Evolutionary conservation across 768 basidiomycete species (phyloP).

Genomic region (Cystoderma amianthinum): DNA sequence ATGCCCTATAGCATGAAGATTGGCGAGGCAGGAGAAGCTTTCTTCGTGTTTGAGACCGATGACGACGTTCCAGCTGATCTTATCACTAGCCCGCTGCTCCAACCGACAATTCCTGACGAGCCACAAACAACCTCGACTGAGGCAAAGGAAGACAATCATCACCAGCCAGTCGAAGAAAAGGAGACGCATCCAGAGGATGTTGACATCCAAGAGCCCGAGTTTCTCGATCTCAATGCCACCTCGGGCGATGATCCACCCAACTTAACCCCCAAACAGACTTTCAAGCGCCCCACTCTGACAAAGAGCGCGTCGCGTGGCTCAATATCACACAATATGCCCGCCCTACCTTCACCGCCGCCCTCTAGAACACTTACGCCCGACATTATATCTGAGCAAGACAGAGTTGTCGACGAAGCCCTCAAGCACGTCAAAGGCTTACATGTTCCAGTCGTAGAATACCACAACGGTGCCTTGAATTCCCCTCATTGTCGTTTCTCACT

Average conservation of each 20-base stretch:
- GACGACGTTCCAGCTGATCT: conserved; percentile 90
- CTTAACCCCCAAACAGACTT: conserved; percentile 24
- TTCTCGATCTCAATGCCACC: conserved; percentile 72
- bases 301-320: conserved; percentile 20
- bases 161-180: conserved; percentile 4
- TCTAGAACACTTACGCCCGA: conserved; percentile 17
- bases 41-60: conserved; percentile 97
- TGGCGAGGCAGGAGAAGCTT: conserved; percentile 96
- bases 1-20: conserved; percentile 98
- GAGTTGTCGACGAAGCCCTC: conserved; percentile 45
- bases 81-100: conserved; percentile 86
- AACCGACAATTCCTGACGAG: conserved; percentile 47
- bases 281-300: background rate
- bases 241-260: conserved; percentile 16
- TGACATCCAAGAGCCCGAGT: conserved; percentile 45
- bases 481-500: no score
- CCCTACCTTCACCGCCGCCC: conserved; percentile 25
- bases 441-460: conserved; percentile 56
- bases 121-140: conserved; percentile 13
- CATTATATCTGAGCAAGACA: conserved; percentile 29
- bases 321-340: conserved; percentile 13
- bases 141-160: conserved; percentile 16
- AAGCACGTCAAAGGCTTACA: conserved; percentile 32
- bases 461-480: conserved; percentile 31
- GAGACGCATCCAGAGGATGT: conserved; percentile 3